Conservation (phyloP, 2,329 filamentous ascomycete species). For the Rhynchosporium graminicola region DNA sequence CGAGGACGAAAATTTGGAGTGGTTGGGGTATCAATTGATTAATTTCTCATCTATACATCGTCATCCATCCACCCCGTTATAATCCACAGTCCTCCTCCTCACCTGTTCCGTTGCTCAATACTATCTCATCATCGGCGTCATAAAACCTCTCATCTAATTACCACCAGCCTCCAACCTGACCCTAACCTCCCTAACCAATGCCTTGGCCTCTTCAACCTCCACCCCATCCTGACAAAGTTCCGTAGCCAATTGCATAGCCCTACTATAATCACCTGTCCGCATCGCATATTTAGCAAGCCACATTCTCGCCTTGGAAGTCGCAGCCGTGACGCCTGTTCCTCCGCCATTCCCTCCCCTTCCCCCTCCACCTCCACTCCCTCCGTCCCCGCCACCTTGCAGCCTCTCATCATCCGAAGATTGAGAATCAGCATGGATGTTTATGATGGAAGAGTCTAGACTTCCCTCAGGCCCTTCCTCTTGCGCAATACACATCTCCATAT, state of each 20-base stretch:
- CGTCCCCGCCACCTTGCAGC: slow-evolving; percentile 12
- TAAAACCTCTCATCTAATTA: background rate
- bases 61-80: background rate
- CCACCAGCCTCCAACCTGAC: slow-evolving; percentile 56
- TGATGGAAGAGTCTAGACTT: slow-evolving; percentile 43
- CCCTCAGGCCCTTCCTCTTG: slow-evolving; percentile 75
- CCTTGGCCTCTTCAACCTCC: slow-evolving; percentile 96
- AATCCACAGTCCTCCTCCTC: too few species aligned
- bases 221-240: slow-evolving; percentile 95
- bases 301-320: slow-evolving; percentile 88
- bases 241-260: slow-evolving; percentile 78
- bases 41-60: background rate
- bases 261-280: slow-evolving; percentile 69
- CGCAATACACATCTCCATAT: slow-evolving; percentile 94
- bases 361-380: slow-evolving; percentile 40
- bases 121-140: background rate
- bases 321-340: slow-evolving; percentile 85
- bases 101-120: too few species aligned
- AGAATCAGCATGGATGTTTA: slow-evolving; percentile 58
- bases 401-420: slow-evolving; percentile 50
- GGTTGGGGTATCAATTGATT: slow-evolving; percentile 18
- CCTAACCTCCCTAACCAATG: slow-evolving; percentile 82
- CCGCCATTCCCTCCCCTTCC: slow-evolving; percentile 53
- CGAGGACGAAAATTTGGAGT: too few species aligned
- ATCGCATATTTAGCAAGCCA: slow-evolving; percentile 89